Conservation (phyloP, 148 eudicot species). For the Cornus kousa region DNA sequence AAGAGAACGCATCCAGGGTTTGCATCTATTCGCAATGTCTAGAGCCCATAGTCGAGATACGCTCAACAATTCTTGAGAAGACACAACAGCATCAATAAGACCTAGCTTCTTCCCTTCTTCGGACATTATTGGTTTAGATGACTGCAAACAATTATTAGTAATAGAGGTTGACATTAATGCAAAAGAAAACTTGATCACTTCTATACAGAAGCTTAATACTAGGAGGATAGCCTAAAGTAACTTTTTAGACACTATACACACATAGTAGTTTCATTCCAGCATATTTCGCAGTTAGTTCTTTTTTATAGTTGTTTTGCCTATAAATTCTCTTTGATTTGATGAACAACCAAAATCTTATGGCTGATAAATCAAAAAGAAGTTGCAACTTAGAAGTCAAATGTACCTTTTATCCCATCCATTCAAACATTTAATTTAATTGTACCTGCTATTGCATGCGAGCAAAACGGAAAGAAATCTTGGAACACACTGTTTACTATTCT, state of each 20-base stretch:
- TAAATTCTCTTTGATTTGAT: constrained; percentile 2
- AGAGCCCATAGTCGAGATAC: constrained; percentile 79
- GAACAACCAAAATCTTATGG: neutral
- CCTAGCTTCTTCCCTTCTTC: constrained; percentile 87
- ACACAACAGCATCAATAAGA: constrained; percentile 78
- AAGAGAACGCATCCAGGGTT: constrained; percentile 83
- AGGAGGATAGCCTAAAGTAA: neutral
- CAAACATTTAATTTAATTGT: too few relatives aligned
- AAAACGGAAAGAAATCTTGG: too few relatives aligned
- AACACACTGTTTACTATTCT: neutral
- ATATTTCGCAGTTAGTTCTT: neutral
- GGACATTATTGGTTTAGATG: constrained; percentile 69
- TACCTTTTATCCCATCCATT: too few relatives aligned
- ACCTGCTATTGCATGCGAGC: too few relatives aligned
- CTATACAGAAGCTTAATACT: neutral
- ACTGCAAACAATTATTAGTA: constrained; percentile 33
- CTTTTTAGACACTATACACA: neutral
- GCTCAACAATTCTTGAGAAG: constrained; percentile 65
- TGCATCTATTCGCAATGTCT: constrained; percentile 69
- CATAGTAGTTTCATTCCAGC: neutral
- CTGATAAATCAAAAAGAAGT: neutral
- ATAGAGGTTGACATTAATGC: neutral
- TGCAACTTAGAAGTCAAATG: neutral
- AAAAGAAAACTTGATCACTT: neutral
- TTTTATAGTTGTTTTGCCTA: neutral